phyloP scores from a whole-genome alignment of 768 basidiomycete genomes.

The Pulveroboletus ravenelii region DNA sequence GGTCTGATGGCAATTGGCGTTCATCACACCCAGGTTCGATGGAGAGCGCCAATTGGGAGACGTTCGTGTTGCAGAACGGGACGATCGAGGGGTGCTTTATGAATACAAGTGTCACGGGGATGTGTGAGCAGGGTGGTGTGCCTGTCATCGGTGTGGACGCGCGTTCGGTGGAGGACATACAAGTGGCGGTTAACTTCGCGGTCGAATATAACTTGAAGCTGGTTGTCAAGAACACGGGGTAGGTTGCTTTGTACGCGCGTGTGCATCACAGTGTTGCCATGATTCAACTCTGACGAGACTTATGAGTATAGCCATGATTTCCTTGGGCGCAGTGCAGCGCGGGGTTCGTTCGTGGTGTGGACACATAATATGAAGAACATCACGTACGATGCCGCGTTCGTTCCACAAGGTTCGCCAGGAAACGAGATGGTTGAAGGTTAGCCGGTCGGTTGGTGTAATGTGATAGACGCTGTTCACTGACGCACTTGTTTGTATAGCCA shows the following conservation, averaged over 20 bases:
- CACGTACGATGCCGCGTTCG: constrained; percentile 28
- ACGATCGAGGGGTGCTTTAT: constrained; percentile 38
- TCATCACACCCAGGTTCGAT: constrained; percentile 38
- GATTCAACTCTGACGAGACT: not conserved
- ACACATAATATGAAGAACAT: constrained; percentile 39
- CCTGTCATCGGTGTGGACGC: constrained; percentile 20
- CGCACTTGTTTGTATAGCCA: constrained; percentile 18
- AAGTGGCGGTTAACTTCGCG: constrained; percentile 20
- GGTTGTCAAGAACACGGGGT: constrained; percentile 25
- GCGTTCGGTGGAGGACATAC: constrained; percentile 17
- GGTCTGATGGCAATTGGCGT: constrained; percentile 37
- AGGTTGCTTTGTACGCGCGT: not conserved
- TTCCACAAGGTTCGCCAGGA: constrained; percentile 28
- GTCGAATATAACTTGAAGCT: constrained; percentile 12
- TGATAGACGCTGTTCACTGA: not conserved
- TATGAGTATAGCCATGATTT: constrained; percentile 31
- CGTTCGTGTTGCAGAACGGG: constrained; percentile 37
- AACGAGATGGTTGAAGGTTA: constrained; percentile 3
- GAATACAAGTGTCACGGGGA: constrained; percentile 26
- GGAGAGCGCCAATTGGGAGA: constrained; percentile 33
- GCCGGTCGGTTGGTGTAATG: not conserved
- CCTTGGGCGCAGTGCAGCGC: constrained; percentile 36
- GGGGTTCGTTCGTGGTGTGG: constrained; percentile 38
- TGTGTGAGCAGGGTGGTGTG: constrained; percentile 20
- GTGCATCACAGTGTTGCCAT: not conserved